A percentile compares a stretch with the other conserved stretches of the same genome.
phyloP scores from a whole-genome alignment of 1,139 yeast species.

The Nakaseomyces kungkrabaensis region DNA sequence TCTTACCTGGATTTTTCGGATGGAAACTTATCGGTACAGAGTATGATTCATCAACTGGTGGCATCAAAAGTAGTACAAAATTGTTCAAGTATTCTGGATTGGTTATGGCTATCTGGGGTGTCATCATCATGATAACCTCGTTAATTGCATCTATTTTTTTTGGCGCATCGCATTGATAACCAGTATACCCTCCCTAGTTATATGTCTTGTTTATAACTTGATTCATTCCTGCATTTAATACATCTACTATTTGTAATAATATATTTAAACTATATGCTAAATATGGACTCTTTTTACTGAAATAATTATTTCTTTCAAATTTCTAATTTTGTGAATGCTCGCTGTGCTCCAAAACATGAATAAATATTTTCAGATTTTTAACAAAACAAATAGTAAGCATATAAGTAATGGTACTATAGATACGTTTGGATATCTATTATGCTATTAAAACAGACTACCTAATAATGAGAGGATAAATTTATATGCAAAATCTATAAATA shows the following conservation, averaged over 20 bases:
- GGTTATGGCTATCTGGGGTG: slow-evolving; percentile 62
- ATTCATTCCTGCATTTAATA: not conserved
- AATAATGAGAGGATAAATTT: too few species aligned
- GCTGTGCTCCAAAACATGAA: too few species aligned
- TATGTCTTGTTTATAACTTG: not conserved
- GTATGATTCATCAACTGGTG: not conserved
- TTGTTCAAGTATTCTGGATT: slow-evolving; percentile 50
- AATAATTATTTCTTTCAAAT: too few species aligned
- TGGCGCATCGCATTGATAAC: slow-evolving; percentile 36
- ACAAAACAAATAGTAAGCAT: too few species aligned
- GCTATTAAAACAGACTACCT: too few species aligned
- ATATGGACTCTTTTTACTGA: too few species aligned
- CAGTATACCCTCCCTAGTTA: not conserved
- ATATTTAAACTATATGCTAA: too few species aligned
- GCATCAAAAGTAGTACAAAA: slow-evolving; percentile 9
- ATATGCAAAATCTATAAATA: not conserved
- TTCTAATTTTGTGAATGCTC: too few species aligned
- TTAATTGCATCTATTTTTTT: slow-evolving; percentile 62
- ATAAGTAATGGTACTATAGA: too few species aligned
- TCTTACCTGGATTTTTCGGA: slow-evolving; percentile 59
- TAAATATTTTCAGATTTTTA: too few species aligned
- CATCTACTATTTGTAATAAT: not conserved
- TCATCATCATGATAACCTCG: slow-evolving; percentile 68
- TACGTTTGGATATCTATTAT: too few species aligned
- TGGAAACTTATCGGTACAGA: slow-evolving; percentile 47